Conservation (phyloP, 768 basidiomycete species). For the Hysterangium stoloniferum region DNA sequence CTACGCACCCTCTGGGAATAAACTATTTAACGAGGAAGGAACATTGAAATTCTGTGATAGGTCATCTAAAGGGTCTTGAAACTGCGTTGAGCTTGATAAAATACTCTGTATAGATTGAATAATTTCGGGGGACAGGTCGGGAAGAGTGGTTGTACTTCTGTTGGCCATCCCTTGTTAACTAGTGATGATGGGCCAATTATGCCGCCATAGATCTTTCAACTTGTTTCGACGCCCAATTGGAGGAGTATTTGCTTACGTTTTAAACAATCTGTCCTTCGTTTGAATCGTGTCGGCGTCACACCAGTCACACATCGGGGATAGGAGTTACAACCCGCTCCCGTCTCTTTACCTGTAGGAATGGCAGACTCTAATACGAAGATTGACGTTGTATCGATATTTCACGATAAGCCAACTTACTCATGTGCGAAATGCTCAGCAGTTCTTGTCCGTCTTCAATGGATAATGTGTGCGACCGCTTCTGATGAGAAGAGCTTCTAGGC, state of each 20-base stretch:
- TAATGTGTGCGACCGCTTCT: conserved; percentile 4
- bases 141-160: background rate
- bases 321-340: background rate
- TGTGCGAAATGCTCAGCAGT: conserved; percentile 65
- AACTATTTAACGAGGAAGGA: conserved; percentile 41
- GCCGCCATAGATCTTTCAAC: background rate
- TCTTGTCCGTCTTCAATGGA: conserved; percentile 40
- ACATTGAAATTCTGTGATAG: conserved; percentile 15
- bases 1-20: conserved; percentile 71
- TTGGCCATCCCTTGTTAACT: background rate
- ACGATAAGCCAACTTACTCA: conserved; percentile 58
- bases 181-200: background rate
- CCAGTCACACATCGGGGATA: background rate
- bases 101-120: conserved; percentile 65
- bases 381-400: conserved; percentile 55
- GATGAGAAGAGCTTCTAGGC: conserved; percentile 34
- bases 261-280: background rate
- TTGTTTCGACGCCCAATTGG: background rate
- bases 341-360: background rate
- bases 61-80: conserved; percentile 47
- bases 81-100: conserved; percentile 41
- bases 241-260: background rate
- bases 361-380: conserved; percentile 33
- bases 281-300: background rate
- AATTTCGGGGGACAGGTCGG: conserved; percentile 54